Conservation (phyloP, 257 asterid genomes). For the Solanum phureja region DNA sequence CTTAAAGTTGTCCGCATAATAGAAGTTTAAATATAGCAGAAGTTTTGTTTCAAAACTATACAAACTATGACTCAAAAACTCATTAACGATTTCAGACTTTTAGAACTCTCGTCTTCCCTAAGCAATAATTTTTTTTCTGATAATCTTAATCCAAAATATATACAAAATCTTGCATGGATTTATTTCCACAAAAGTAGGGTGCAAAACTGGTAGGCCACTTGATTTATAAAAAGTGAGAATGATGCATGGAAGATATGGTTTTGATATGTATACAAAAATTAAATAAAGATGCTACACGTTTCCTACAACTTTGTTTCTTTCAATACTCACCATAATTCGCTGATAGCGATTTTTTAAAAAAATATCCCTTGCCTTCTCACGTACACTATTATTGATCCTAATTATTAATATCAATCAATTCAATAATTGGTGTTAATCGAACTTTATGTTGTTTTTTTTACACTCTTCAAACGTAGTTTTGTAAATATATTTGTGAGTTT, state of each 20-base stretch:
- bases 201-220: not conserved
- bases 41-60: too few relatives aligned
- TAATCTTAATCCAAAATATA: not conserved
- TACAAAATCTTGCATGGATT: not conserved
- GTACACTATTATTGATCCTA: not conserved
- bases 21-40: too few relatives aligned
- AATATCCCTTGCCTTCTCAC: not conserved
- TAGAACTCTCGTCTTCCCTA: not conserved
- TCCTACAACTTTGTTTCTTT: not conserved
- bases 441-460: not conserved
- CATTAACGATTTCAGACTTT: not conserved
- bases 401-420: not conserved
- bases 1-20: too few relatives aligned
- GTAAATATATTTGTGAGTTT: not conserved
- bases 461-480: not conserved
- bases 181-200: not conserved
- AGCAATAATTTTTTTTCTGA: not conserved
- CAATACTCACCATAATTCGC: not conserved
- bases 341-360: not conserved
- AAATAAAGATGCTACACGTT: not conserved
- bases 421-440: not conserved
- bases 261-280: not conserved
- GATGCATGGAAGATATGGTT: not conserved
- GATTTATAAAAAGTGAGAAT: not conserved
- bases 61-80: too few relatives aligned